A percentile compares a stretch with the other conserved stretches of the same genome.
Evolutionary conservation across 192 early-diverging fungal species (phyloP).

Genomic region (Backusella psychrophila): DNA sequence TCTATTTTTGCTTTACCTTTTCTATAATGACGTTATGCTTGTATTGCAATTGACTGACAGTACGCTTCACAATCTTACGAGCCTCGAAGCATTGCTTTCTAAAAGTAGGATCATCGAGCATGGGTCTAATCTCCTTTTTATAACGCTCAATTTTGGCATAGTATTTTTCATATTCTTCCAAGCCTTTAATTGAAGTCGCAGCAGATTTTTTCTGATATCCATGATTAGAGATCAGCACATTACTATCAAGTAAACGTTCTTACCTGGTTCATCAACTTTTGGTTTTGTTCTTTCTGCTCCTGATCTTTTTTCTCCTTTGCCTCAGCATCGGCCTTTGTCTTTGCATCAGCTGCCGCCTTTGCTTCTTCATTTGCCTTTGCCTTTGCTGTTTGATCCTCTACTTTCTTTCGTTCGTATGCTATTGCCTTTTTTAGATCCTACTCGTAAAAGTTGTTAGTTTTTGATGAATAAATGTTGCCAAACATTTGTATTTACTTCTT

Average conservation of each 20-base stretch:
- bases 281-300: constrained; percentile 1
- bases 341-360: constrained; percentile 15
- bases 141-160: constrained; percentile 32
- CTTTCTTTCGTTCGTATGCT: constrained; percentile 7
- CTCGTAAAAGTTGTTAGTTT: not conserved
- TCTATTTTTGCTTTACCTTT: constrained; percentile 29
- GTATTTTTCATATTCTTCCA: constrained; percentile 32
- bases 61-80: constrained; percentile 33
- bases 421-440: constrained; percentile 11
- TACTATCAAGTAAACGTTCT: not conserved
- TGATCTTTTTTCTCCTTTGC: constrained; percentile 11
- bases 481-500: not conserved
- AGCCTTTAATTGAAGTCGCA: constrained; percentile 18
- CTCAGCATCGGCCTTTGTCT: constrained; percentile 14
- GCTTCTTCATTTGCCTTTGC: constrained; percentile 1
- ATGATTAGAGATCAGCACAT: not conserved
- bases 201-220: not conserved
- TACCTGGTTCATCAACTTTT: constrained; percentile 7
- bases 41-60: constrained; percentile 46
- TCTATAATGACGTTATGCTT: constrained; percentile 34
- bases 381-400: constrained; percentile 11
- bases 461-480: too few relatives aligned
- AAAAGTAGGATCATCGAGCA: constrained; percentile 9
- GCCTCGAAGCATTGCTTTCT: constrained; percentile 30
- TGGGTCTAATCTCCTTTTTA: constrained; percentile 37